Percentiles rank a stretch among this genome's conserved stretches.
Evolutionary conservation across 495 filamentous ascomycete species (phyloP).

Genomic region (Haplographium delicatum): DNA sequence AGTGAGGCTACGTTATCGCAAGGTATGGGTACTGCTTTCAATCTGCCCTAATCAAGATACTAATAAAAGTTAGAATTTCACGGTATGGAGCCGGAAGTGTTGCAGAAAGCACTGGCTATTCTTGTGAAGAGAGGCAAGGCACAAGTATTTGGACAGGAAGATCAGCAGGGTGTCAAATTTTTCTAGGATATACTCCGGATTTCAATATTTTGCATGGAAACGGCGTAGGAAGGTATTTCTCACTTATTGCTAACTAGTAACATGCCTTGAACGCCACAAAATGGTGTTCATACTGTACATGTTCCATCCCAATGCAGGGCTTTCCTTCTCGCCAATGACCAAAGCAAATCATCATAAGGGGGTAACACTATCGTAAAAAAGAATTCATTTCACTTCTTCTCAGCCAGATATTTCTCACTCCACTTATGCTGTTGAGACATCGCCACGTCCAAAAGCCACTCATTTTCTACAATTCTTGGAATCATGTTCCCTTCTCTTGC

Average conservation of each 20-base stretch:
- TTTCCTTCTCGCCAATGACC: too few species aligned
- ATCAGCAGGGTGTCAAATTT: constrained; percentile 90
- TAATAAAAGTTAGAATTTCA: constrained; percentile 73
- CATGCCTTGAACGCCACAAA: too few species aligned
- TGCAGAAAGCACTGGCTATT: constrained; percentile 70
- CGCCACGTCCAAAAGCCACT: constrained; percentile 86
- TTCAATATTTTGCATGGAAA: constrained; percentile 9
- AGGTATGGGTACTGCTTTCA: constrained; percentile 35
- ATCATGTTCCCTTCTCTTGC: constrained; percentile 64
- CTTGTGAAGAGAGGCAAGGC: constrained; percentile 87
- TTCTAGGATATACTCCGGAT: constrained; percentile 49
- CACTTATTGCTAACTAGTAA: too few species aligned
- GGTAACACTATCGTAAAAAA: too few species aligned
- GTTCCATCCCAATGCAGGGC: too few species aligned
- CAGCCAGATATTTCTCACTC: constrained; percentile 52
- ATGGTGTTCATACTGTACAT: too few species aligned
- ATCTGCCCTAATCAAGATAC: too few species aligned
- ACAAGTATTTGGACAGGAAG: constrained; percentile 86
- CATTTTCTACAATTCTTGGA: constrained; percentile 69
- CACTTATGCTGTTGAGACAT: constrained; percentile 75
- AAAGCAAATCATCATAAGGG: too few species aligned
- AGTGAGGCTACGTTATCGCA: constrained; percentile 57
- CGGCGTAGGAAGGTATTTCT: constrained; percentile 9
- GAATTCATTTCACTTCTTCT: constrained; percentile 5
- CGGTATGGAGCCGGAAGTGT: constrained; percentile 75